Base-by-base conservation (phyloP, 2,329 filamentous ascomycete genomes). In the Acrodontium crateriforme region DNA sequence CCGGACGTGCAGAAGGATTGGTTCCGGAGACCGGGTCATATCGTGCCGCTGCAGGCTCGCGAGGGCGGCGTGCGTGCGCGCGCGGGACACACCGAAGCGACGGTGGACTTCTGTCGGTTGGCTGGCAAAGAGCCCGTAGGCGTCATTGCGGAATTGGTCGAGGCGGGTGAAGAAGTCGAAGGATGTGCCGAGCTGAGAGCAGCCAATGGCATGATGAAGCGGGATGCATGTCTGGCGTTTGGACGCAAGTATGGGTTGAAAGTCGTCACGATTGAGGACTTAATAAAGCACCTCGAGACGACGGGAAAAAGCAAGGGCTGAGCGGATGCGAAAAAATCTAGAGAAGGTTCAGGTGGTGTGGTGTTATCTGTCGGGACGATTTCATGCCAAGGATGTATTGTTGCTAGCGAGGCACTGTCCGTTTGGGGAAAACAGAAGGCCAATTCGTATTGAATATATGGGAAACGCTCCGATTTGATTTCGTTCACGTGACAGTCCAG, bases 251-350 rank as follows among this genome's bases (percentile, higher is more conserved):
- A 79, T 74, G 84, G 84, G 4, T 63, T 98, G 43, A 89, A 79
- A 63, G 83, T 92, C 34, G 92, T 85, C 59, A 95, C 89, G 16
- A 95, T 98, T 58, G 84, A 87, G 52, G 84, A 87, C 56, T 56
- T 98, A 58, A 77, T 87, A 16, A 64, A 62, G 32, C 79, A 91
- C 53, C 60, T 93, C 33, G 78, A 89, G 55, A 75, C 73, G 62
- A 74, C 65, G 20, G 76, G 29, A 20, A 37, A 85, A 59, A 75
- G 74, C 5, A 53, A 49, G 42, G 32, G 28, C 9, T 24, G 24
- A 30, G 22, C 31, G 21, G 11, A 29, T 31, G 23, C 25, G 38
- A 35, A 21, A n/a, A n/a, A n/a, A n/a, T n/a, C n/a, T n/a, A n/a
- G n/a, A n/a, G n/a, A n/a, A n/a, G n/a, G n/a, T n/a, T n/a, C n/a